Conservation (phyloP, 495 filamentous ascomycete genomes). For the Aspergillus asperescens region DNA sequence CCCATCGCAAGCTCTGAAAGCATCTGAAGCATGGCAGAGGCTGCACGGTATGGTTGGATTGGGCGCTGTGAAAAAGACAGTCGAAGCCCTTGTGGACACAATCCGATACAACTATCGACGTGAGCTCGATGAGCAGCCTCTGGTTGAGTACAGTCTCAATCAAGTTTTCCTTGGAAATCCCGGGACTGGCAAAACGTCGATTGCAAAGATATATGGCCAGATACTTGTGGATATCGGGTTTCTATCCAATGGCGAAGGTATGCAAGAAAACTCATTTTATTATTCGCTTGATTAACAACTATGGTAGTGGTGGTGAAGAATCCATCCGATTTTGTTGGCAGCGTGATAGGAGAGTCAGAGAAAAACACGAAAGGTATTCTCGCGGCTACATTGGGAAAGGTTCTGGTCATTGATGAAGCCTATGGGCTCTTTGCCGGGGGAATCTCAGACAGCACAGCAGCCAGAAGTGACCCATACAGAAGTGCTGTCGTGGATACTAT, state of each 20-base stretch:
- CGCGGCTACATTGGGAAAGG: conserved; percentile 59
- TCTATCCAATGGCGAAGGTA: conserved; percentile 59
- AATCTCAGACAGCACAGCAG: conserved; percentile 14
- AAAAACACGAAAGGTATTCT: conserved; percentile 68
- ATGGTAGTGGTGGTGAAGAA: conserved; percentile 62
- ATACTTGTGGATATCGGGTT: conserved; percentile 58
- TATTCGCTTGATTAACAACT: background rate
- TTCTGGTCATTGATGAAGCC: conserved; percentile 73
- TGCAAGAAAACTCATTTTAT: too few species aligned
- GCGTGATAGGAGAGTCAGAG: conserved; percentile 60
- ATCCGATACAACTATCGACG: conserved; percentile 58
- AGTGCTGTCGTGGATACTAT: conserved; percentile 69
- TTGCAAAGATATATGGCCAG: conserved; percentile 67
- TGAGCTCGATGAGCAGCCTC: conserved; percentile 54
- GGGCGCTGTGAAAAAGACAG: conserved; percentile 54
- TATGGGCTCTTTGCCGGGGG: conserved; percentile 50
- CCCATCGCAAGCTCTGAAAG: conserved; percentile 47
- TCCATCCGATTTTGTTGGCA: conserved; percentile 68
- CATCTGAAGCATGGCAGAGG: conserved; percentile 53
- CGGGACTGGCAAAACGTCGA: conserved; percentile 72
- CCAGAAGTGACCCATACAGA: conserved; percentile 55
- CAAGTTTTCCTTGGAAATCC: conserved; percentile 67
- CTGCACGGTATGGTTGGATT: conserved; percentile 59
- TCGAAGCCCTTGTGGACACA: conserved; percentile 51
- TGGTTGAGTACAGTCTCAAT: conserved; percentile 58